These are phyloP conservation scores for Kuraishia hungarica DNA, from an alignment of 805 yeast genomes.

Conservation along the genomic window DNA sequence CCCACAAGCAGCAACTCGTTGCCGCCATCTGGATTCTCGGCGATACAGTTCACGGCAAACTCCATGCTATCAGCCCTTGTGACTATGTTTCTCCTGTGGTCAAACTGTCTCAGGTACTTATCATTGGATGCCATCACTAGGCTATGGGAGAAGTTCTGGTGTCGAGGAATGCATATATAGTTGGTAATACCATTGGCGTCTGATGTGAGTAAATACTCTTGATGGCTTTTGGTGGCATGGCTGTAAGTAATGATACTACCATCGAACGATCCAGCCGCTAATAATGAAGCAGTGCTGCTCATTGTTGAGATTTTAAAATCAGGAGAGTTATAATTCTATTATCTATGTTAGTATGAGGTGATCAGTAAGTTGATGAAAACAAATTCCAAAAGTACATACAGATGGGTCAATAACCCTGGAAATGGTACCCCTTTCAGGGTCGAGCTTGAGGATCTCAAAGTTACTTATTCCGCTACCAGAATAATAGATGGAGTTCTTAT, in stretches of 20 bases:
- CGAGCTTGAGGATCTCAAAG: conserved; percentile 18
- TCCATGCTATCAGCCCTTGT: conserved; percentile 19
- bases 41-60: conserved; percentile 43
- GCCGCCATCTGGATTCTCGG: conserved; percentile 28
- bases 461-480: conserved; percentile 16
- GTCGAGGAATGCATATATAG: conserved; percentile 29
- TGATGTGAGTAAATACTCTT: conserved; percentile 30
- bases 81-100: conserved; percentile 18
- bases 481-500: conserved; percentile 18
- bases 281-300: conserved; percentile 29
- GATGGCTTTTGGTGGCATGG: conserved; percentile 18
- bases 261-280: conserved; percentile 46
- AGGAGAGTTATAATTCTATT: conserved; percentile 15
- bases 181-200: conserved; percentile 45
- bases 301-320: conserved; percentile 37
- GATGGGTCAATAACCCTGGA: conserved; percentile 10
- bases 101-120: conserved; percentile 29
- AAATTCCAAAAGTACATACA: conserved; percentile 21
- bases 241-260: conserved; percentile 38
- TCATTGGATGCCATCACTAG: conserved; percentile 46
- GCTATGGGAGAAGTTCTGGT: conserved; percentile 13
- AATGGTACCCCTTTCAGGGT: conserved; percentile 14
- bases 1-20: conserved; percentile 40
- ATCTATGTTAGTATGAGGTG: not conserved
- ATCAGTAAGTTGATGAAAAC: conserved; percentile 1